Base-by-base conservation (phyloP, 371 early-diverging fungal genomes). In the Haplosporangium sp. region DNA sequence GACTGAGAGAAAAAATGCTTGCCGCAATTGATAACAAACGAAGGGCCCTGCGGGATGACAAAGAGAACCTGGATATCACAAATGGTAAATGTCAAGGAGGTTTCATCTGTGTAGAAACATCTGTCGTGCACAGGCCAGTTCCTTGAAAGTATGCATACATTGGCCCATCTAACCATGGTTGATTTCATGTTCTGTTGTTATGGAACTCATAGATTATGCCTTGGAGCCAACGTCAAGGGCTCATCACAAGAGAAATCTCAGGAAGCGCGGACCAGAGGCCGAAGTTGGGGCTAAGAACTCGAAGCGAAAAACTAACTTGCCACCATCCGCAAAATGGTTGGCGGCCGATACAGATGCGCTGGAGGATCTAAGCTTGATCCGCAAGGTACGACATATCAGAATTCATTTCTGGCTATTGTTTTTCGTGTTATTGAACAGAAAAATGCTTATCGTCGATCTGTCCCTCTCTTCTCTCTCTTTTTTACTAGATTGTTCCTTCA, bases 21-120 rank as follows among this genome's bases (percentile, higher is more conserved):
- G 83, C 83, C 13, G 87, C 83, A 13, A 80, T 95, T 40, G 95
- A 95, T 59, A 93, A 91, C 42, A 89, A 90, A 66, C 87, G 93
- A 62, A 84, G 89, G 41, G 92, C 91, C 58, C 75, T 95, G 47
- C 88, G 88, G 37, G 96, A 95, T 64, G 96, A 95, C 56, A 91
- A 93, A 69, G 96, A 95, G 57, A 92, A 89, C 74, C 83, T 91
- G 81, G 94, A 94, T 62, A 83, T 94, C 36, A 81, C 85, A 20
- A 86, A 86, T 58, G 91, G 73, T 72, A 72, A 55, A 37, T 48
- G 29, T 12, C 23, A 46, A 14, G 10, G 18, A 13, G n/a, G 16
- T 14, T 3, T 62, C 43, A 20, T 41, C 20, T 46, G 43, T 18
- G 16, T n/a, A 53, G 23, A 11, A 21, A 29, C 18, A 62, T 12